Conservation (phyloP, 116 monocot species). For the Cymodocea nodosa region DNA sequence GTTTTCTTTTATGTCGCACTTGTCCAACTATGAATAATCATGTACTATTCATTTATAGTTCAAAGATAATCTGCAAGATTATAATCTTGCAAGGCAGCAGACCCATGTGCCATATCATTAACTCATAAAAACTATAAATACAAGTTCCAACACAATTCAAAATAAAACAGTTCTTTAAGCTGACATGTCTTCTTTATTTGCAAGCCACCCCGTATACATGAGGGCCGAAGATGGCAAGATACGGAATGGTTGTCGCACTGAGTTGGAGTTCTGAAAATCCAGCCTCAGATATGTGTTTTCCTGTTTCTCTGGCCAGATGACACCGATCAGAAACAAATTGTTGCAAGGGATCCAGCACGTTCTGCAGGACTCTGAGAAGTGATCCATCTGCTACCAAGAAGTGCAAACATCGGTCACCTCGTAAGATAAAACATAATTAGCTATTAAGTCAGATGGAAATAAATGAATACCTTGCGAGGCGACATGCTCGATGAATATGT, state of each 20-base stretch:
- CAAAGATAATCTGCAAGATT: no score
- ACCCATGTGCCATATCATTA: no score
- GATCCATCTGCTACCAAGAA: constrained; percentile 47
- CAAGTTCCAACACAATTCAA: no score
- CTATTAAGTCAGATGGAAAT: neutral
- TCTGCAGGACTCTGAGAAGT: constrained; percentile 43
- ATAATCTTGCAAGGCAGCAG: no score
- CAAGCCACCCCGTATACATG: constrained; percentile 12
- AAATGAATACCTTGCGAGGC: constrained; percentile 41
- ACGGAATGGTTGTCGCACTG: neutral
- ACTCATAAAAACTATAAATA: no score
- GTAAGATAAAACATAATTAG: neutral
- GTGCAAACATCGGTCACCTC: neutral
- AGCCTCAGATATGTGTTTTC: constrained; percentile 43
- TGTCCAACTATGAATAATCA: no score
- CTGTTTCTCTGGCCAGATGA: constrained; percentile 70
- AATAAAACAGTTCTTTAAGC: no score
- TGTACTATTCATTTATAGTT: no score
- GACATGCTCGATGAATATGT: constrained; percentile 85
- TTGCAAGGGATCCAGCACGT: constrained; percentile 73
- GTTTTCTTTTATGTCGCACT: no score
- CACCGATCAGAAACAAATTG: constrained; percentile 77
- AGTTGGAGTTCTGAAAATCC: constrained; percentile 40
- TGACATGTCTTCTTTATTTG: constrained; percentile 7
- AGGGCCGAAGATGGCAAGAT: constrained; percentile 1